Evolutionary conservation across 352 stramenopile genomes (phyloP), one percentile per base, ranked within the genome.

Genomic region (Phytophthora meadii): DNA sequence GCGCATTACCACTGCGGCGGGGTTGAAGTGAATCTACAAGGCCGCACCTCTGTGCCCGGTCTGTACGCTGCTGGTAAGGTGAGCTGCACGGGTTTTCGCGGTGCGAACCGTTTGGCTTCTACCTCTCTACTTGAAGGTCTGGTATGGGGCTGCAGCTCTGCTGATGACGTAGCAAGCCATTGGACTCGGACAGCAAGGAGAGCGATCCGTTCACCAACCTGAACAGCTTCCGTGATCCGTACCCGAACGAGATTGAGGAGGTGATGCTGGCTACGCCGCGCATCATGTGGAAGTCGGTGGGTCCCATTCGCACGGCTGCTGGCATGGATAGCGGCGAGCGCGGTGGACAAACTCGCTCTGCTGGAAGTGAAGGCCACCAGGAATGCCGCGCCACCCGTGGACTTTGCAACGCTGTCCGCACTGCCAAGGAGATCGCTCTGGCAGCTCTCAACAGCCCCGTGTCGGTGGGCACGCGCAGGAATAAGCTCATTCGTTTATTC

Each of bases 281-380:
- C 46, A 91, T 95, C 61, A 98, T 98, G 92, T 98, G 95, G 95
- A 90, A 98, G 56, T 80, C 95, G 32, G 93, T 98, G 1, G 95
- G 95, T 7, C 87, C 97, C 2, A 82, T 98, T 40, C 92, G 95
- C 19, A 97, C 86, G 22, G 54, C 72, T 14, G 69, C 70, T 2
- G 92, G 91, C 17, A 88, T 98, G 59, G 63, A 81, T 11, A 19
- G 19, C 19, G 19, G 19, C 19, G 19, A 78, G 68, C 22, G 95
- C 90, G 0, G 69, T 97, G 8, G 84, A 96, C 45, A 84, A 91
- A 47, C 84, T 98, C 27, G 67, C 67, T 27, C 75, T 89, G 10
- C 81, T 98, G 17, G 78, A 90, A 48, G 65, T 84, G 7, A 85
- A 96, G 65, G 87, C 88, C 94, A 93, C 68, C 68, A 77, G n/a